Evolutionary conservation across 805 yeast genomes (phyloP).

Genomic region (Schwanniomyces pseudopolymorphus): DNA sequence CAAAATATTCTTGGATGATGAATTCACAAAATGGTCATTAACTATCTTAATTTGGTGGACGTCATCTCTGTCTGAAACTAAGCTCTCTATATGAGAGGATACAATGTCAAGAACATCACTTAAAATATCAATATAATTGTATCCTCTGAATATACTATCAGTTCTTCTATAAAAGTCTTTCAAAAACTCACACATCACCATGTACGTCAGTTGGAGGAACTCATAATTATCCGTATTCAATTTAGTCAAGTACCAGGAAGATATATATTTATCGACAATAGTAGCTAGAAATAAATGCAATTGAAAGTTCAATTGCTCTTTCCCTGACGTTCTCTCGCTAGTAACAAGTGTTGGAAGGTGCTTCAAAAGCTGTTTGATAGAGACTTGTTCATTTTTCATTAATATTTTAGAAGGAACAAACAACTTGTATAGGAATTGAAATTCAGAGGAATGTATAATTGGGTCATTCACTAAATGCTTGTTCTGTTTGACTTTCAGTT

Average conservation of each 20-base stretch:
- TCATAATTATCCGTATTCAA: constrained; percentile 32
- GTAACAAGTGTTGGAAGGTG: constrained; percentile 30
- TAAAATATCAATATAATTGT: constrained; percentile 14
- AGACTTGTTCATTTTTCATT: constrained; percentile 27
- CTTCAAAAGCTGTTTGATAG: constrained; percentile 22
- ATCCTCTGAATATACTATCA: constrained; percentile 6
- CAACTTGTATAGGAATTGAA: constrained; percentile 30
- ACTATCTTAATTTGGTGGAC: constrained; percentile 12
- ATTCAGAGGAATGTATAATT: constrained; percentile 26
- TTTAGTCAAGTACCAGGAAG: constrained; percentile 26
- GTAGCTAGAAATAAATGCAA: constrained; percentile 37
- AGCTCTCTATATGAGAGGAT: constrained; percentile 19
- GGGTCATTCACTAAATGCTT: constrained; percentile 16
- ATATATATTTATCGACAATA: constrained; percentile 21
- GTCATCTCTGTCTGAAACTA: constrained; percentile 11
- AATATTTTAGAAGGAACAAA: constrained; percentile 34
- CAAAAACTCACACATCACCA: constrained; percentile 22
- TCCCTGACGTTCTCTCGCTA: constrained; percentile 10
- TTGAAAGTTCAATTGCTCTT: constrained; percentile 26
- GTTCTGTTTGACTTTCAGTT: constrained; percentile 1
- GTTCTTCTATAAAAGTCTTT: constrained; percentile 22
- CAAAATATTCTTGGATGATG: not conserved
- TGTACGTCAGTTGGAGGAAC: constrained; percentile 26
- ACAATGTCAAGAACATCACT: constrained; percentile 24
- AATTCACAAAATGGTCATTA: constrained; percentile 9